Evolutionary conservation across 2,329 filamentous ascomycete species (phyloP).

Genomic region (Sphaerostilbella broomeana): DNA sequence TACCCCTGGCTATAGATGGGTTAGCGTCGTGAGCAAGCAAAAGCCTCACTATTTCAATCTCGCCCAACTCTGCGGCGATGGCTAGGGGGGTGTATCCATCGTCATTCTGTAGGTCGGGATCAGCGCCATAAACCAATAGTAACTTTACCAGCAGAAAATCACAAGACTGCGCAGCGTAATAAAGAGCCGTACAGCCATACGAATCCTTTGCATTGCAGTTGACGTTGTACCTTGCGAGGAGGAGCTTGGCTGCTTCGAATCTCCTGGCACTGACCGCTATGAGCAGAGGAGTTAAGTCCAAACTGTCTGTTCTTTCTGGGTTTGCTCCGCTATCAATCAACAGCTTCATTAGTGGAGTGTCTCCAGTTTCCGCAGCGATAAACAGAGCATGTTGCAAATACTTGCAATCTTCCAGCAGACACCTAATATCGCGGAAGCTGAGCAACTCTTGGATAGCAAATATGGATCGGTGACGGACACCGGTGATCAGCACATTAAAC

Average conservation of each 20-base stretch:
- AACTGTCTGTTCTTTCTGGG: neutral
- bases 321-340: conserved; percentile 1
- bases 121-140: conserved; percentile 10
- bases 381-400: neutral
- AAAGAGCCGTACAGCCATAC: neutral
- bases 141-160: neutral
- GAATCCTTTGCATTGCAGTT: neutral
- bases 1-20: neutral
- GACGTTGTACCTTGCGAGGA: neutral
- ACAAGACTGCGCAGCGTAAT: neutral
- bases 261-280: neutral
- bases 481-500: neutral
- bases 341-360: neutral
- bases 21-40: conserved; percentile 2
- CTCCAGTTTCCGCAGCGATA: neutral
- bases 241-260: neutral
- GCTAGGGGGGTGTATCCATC: conserved; percentile 13
- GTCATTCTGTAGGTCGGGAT: conserved; percentile 5
- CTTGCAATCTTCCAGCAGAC: neutral
- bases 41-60: neutral
- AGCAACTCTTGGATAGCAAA: neutral
- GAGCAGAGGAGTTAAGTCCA: neutral
- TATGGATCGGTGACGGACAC: neutral
- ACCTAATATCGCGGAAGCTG: neutral
- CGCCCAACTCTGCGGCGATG: conserved; percentile 11